Evolutionary conservation across 495 filamentous ascomycete genomes (phyloP), one percentile per base, ranked within the genome.

Genomic region (Trichoderma gamsii): DNA sequence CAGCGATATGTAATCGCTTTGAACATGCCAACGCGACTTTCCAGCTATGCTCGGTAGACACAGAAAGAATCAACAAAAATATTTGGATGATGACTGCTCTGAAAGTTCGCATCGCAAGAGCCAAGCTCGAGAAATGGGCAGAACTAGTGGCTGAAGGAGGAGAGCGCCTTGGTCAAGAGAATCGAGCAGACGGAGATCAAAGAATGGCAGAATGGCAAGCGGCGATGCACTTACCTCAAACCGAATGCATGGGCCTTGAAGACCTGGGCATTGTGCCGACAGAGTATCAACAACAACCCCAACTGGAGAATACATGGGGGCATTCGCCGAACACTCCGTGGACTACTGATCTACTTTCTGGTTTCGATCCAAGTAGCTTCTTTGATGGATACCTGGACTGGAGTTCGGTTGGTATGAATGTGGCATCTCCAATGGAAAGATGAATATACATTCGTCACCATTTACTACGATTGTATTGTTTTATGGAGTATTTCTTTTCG

Each of bases 41-140:
- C 46, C 65, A 25, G 38, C 66, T 38, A 0, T 61, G 69, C 43
- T 44, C 73, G 23, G 66, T 44, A 25, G 66, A 68, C 18, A 52
- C 25, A 9, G 69, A 41, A 15, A 38, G 41, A 13, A 71, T 69
- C 68, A 71, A 73, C 35, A 73, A 72, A 25, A 74, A 74, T 49
- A 72, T 76, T 6, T 77, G 76, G 76, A 71, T 72, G 6, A 67
- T 77, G 41, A 72, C 72, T 13, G 72, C 71, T 7, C 70, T 66
- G 29, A 76, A 76, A 51, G 69, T 77, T 23, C 71, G 59, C n/a
- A 73, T 73, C n/a, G 72, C 74, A 0, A 66, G 73, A 29, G 41
- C 66, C 9, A 77, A 75, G 67, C 67, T 77, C 3, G 74, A 76
- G 65, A 41, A 70, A 16, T 76, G 72, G 70, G 74, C 76, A 3